Evolutionary conservation across 2,329 filamentous ascomycete genomes (phyloP), one percentile per base, ranked within the genome.

Genomic region (Fusarium beomiforme): DNA sequence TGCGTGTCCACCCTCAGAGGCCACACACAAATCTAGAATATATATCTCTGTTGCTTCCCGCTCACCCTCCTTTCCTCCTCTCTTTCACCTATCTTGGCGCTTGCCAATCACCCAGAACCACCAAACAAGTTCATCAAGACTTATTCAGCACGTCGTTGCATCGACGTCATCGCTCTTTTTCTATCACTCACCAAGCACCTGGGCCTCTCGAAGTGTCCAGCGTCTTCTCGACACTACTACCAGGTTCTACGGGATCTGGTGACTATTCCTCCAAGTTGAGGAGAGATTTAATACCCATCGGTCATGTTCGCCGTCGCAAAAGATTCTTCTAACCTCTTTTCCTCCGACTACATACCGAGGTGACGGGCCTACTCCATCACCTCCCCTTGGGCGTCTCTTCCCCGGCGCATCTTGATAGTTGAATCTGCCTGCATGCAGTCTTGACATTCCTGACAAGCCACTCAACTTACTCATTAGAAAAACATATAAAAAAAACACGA

Each of bases 301-400:
- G 81, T 81, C 80, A 89, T 89, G 87, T 89, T 86, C 80, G 84
- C 84, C 81, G 82, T 83, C 85, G 83, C 83, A 85, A 85, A 82
- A 85, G 82, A 82, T 78, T 82, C 81, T 80, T 84, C 82, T 80
- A 86, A 84, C 81, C 85, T 83, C 85, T 85, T 84, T 84, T 85
- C 85, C 79, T 85, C 85, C 86, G 85, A 88, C 83, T 84, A 86
- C 84, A 88, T 87, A 87, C 85, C 86, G 84, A 87, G 87, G 87
- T 89, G 87, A 89, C 86, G 81, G 82, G 83, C 79, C 78, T 83
- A 81, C 81, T 81, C 81, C 61, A 76, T 79, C 80, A 81, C 80
- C 84, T 83, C 83, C 81, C 83, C 79, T 80, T 80, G 82, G 83
- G 82, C 84, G 79, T 83, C 76, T 76, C 69, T 71, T 72, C 69